A percentile compares a stretch with the other conserved stretches of the same genome.
phyloP scores from a whole-genome alignment of 2,329 filamentous ascomycete species.

The Pyrenophora graminea region DNA sequence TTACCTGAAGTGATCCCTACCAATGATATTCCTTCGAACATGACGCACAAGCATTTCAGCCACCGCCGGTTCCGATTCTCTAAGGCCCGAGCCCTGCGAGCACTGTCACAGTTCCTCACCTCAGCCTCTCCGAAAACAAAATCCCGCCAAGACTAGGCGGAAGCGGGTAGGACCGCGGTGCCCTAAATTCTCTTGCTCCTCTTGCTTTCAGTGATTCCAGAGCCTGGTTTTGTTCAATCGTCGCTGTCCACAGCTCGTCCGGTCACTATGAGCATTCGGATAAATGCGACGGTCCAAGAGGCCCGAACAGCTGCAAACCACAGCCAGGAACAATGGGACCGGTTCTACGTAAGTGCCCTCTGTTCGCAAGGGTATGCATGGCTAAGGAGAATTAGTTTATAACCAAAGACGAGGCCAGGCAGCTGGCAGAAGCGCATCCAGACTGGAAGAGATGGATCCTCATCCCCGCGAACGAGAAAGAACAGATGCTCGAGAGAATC shows the following conservation, averaged over 20 bases:
- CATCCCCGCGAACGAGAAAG: constrained; percentile 45
- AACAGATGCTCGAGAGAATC: constrained; percentile 42
- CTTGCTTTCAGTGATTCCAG: constrained; percentile 38
- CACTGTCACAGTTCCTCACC: constrained; percentile 43
- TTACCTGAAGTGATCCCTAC: constrained; percentile 29
- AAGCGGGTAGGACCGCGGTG: constrained; percentile 42
- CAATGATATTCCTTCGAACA: constrained; percentile 39
- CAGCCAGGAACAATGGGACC: constrained; percentile 45
- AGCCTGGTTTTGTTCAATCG: constrained; percentile 31
- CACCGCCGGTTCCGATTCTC: constrained; percentile 45
- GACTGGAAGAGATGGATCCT: constrained; percentile 46
- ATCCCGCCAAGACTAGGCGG: constrained; percentile 44
- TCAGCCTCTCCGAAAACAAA: constrained; percentile 47
- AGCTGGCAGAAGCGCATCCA: constrained; percentile 42
- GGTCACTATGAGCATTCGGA: constrained; percentile 44
- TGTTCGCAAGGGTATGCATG: constrained; percentile 13
- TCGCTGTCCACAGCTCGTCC: constrained; percentile 25
- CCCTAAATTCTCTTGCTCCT: constrained; percentile 45
- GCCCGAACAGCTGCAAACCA: constrained; percentile 42
- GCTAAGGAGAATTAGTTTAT: constrained; percentile 42
- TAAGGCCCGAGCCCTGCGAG: constrained; percentile 44
- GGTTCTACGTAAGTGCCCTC: constrained; percentile 42
- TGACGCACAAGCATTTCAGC: constrained; percentile 48
- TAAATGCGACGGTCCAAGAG: constrained; percentile 46
- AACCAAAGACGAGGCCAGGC: constrained; percentile 45